Conservation (phyloP, 1,284 basidiomycete species). For the Ustilago bromivora region DNA sequence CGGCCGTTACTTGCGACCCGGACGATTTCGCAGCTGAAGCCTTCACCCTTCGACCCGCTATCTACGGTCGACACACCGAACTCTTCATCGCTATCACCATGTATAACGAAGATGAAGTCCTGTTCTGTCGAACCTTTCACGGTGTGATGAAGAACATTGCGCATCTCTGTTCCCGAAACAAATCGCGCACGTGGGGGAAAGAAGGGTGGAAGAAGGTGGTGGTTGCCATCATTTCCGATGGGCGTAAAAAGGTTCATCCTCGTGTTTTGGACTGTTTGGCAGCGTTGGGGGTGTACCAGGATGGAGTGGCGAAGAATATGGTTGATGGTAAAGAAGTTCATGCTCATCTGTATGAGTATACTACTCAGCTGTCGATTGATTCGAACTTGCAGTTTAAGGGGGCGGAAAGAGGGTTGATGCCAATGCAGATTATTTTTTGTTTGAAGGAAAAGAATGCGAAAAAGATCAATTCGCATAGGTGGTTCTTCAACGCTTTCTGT, state of each 20-base stretch:
- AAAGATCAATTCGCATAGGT: slow-evolving; percentile 84
- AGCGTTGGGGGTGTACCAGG: slow-evolving; percentile 74
- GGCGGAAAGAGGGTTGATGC: slow-evolving; percentile 81
- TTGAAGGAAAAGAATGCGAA: slow-evolving; percentile 69
- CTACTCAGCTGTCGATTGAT: slow-evolving; percentile 89
- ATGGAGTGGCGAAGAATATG: slow-evolving; percentile 86
- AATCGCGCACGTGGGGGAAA: slow-evolving; percentile 93
- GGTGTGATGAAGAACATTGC: slow-evolving; percentile 82
- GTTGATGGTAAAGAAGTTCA: slow-evolving; percentile 89
- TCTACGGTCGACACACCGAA: slow-evolving; percentile 84
- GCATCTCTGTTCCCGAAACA: slow-evolving; percentile 85
- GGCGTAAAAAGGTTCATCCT: slow-evolving; percentile 89
- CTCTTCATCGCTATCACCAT: slow-evolving; percentile 86
- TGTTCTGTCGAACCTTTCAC: slow-evolving; percentile 93
- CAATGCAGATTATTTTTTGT: slow-evolving; percentile 71
- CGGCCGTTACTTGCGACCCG: slow-evolving; percentile 72
- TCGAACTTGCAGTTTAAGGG: slow-evolving; percentile 91
- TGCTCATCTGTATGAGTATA: slow-evolving; percentile 95
- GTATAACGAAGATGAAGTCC: slow-evolving; percentile 88
- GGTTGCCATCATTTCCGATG: slow-evolving; percentile 85
- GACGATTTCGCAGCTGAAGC: slow-evolving; percentile 88
- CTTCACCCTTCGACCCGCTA: slow-evolving; percentile 87
- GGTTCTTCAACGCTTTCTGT: slow-evolving; percentile 68
- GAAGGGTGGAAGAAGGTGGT: slow-evolving; percentile 92
- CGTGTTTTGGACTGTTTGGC: slow-evolving; percentile 87